A percentile compares a stretch with the other conserved stretches of the same genome.
phyloP scores from a whole-genome alignment of 805 yeast species.

The Ogataea methylovora region DNA sequence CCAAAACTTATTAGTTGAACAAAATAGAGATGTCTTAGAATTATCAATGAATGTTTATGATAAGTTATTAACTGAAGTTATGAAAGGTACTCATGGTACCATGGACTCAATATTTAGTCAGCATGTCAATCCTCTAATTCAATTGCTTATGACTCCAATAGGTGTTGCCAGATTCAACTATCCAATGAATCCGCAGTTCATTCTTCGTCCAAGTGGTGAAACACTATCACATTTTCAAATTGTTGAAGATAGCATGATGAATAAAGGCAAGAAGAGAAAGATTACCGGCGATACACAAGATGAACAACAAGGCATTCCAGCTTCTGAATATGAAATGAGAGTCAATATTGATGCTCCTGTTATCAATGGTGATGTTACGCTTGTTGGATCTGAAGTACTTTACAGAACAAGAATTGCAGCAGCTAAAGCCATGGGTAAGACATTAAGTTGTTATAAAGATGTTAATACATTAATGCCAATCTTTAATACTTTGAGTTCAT shows the following conservation, averaged over 20 bases:
- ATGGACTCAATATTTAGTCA: constrained; percentile 46
- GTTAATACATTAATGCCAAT: constrained; percentile 30
- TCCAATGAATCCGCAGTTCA: constrained; percentile 66
- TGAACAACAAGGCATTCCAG: constrained; percentile 33
- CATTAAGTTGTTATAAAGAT: constrained; percentile 41
- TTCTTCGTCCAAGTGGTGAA: constrained; percentile 75
- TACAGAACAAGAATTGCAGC: constrained; percentile 70
- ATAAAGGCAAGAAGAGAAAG: constrained; percentile 45
- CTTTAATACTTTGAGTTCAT: constrained; percentile 29
- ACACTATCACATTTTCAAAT: constrained; percentile 24
- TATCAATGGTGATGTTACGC: constrained; percentile 80
- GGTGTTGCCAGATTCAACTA: constrained; percentile 88
- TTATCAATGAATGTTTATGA: constrained; percentile 59
- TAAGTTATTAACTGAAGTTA: constrained; percentile 42
- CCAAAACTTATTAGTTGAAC: constrained; percentile 87
- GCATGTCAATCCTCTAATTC: constrained; percentile 54
- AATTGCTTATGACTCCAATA: constrained; percentile 83
- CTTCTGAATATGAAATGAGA: constrained; percentile 44
- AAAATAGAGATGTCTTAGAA: constrained; percentile 62
- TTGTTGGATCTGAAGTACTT: constrained; percentile 71
- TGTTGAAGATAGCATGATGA: constrained; percentile 20
- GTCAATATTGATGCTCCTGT: constrained; percentile 93
- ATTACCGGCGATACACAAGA: constrained; percentile 7
- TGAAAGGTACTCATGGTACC: constrained; percentile 23
- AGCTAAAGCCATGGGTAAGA: constrained; percentile 67